Evolutionary conservation across 192 early-diverging fungal genomes (phyloP).

Genomic region (Podila minutissima): DNA sequence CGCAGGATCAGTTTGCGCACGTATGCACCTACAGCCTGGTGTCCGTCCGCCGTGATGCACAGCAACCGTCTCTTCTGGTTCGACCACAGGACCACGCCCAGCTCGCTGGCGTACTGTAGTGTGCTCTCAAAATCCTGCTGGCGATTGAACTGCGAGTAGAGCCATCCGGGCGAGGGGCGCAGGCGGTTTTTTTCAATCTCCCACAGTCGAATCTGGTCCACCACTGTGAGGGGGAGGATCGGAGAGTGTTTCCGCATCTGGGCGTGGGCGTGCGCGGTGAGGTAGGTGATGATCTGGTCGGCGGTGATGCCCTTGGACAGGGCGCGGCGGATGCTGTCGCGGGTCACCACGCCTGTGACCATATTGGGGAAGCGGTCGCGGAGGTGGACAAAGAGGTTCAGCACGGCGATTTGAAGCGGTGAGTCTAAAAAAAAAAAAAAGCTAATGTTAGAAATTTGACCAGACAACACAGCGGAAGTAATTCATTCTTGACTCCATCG

Average conservation of each 20-base stretch:
- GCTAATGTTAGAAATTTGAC: neutral
- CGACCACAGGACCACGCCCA: constrained; percentile 83
- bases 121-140: constrained; percentile 79
- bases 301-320: constrained; percentile 91
- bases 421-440: constrained; percentile 65
- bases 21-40: constrained; percentile 68
- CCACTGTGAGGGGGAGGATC: constrained; percentile 88
- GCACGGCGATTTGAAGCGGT: constrained; percentile 91
- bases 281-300: constrained; percentile 94
- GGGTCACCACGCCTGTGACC: constrained; percentile 86
- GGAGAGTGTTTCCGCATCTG: constrained; percentile 88
- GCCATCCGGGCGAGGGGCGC: constrained; percentile 58
- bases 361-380: constrained; percentile 91
- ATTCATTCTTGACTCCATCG: neutral
- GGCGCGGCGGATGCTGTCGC: constrained; percentile 88
- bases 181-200: constrained; percentile 94
- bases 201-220: constrained; percentile 97
- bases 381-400: constrained; percentile 89
- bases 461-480: neutral
- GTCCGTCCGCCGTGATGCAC: constrained; percentile 79
- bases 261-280: constrained; percentile 90
- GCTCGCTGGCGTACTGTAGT: constrained; percentile 78
- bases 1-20: constrained; percentile 47
- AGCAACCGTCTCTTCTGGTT: constrained; percentile 75
- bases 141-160: constrained; percentile 83